phyloP scores from a whole-genome alignment of 2,329 filamentous ascomycete genomes.

The Penicillium sp. region DNA sequence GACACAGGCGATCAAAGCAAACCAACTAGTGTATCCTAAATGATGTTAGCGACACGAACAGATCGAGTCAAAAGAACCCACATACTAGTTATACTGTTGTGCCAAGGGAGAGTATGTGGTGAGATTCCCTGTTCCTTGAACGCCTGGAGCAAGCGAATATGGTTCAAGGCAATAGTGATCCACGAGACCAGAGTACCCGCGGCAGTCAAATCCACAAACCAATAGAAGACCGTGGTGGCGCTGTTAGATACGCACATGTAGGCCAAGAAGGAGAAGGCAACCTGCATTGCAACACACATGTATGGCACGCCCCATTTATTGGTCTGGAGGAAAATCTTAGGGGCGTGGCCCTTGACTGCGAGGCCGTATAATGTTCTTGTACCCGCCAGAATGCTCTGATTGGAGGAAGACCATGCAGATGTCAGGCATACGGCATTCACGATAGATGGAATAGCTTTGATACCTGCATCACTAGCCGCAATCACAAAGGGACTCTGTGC shows the following conservation, averaged over 20 bases:
- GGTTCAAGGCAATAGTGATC: constrained; percentile 61
- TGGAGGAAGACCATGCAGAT: constrained; percentile 69
- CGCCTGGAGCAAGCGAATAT: constrained; percentile 58
- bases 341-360: constrained; percentile 53
- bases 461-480: constrained; percentile 66
- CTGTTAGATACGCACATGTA: constrained; percentile 48
- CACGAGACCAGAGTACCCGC: constrained; percentile 66
- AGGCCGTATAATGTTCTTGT: constrained; percentile 54
- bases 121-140: constrained; percentile 59
- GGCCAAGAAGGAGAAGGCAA: constrained; percentile 45
- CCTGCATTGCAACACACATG: constrained; percentile 43
- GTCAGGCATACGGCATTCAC: constrained; percentile 77
- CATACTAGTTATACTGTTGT: constrained; percentile 63
- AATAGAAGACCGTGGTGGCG: constrained; percentile 66
- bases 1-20: constrained; percentile 60
- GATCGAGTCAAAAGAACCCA: background rate
- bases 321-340: constrained; percentile 47
- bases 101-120: constrained; percentile 57
- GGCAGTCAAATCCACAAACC: constrained; percentile 63
- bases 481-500: constrained; percentile 65
- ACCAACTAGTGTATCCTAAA: constrained; percentile 61
- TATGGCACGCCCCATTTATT: constrained; percentile 45
- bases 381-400: constrained; percentile 62
- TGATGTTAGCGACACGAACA: constrained; percentile 11
- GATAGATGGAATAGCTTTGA: constrained; percentile 67